These are phyloP conservation scores for Coniochaeta sp. DNA, from an alignment of 2,329 filamentous ascomycete species.

Conservation along the genomic window DNA sequence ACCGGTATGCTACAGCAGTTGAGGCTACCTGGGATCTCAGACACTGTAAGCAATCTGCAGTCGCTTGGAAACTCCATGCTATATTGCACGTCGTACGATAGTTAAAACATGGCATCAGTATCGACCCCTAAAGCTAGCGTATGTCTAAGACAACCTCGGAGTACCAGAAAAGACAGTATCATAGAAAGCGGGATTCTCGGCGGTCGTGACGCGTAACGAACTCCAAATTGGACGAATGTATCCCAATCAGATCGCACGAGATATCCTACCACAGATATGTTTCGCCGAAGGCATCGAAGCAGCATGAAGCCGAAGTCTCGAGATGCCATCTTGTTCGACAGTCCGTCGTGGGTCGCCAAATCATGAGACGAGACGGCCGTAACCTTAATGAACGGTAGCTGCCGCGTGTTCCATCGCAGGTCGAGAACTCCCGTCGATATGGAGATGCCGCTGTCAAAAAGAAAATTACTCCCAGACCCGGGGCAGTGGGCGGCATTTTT, in stretches of 20 bases:
- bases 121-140: no score
- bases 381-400: background rate
- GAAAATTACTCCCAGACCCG: background rate
- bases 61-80: background rate
- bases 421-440: background rate
- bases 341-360: background rate
- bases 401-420: background rate
- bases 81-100: background rate
- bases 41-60: background rate
- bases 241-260: background rate
- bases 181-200: no score
- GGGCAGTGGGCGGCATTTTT: background rate
- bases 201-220: background rate
- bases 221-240: background rate
- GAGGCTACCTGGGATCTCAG: background rate
- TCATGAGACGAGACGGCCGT: background rate
- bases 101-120: background rate
- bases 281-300: background rate
- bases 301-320: background rate
- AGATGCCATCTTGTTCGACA: background rate
- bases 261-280: background rate
- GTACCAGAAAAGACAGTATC: background rate
- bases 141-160: background rate
- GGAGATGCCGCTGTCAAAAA: background rate
- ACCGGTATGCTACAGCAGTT: background rate